A percentile compares a stretch with the other conserved stretches of the same genome.
phyloP scores from a whole-genome alignment of 129 eudicot species.

The Flaveria bidentis region DNA sequence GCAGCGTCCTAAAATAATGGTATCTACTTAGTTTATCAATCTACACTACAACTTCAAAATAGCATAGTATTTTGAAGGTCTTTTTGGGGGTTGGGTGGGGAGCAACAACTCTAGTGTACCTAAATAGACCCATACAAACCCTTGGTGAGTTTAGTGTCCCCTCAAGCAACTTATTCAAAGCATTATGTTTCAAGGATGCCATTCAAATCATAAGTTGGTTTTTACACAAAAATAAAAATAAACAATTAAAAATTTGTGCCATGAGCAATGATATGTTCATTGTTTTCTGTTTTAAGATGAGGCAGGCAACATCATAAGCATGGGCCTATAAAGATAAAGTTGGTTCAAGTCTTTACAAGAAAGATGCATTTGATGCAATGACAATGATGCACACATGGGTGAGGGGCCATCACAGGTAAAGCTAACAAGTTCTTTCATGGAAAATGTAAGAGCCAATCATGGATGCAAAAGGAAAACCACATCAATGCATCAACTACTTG shows the following conservation, averaged over 20 bases:
- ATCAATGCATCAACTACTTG: conserved; percentile 32
- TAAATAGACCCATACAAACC: not conserved
- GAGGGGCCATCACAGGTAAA: conserved; percentile 40
- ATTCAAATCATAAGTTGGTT: conserved; percentile 14
- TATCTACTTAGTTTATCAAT: not conserved
- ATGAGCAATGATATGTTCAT: conserved; percentile 4
- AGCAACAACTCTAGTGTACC: not conserved
- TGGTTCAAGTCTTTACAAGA: conserved; percentile 38
- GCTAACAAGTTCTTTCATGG: conserved; percentile 37
- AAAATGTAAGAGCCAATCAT: conserved; percentile 39
- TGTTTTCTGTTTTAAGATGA: conserved; percentile 22
- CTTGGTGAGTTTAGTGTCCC: conserved; percentile 1
- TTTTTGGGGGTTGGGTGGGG: not conserved
- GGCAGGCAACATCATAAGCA: conserved; percentile 34
- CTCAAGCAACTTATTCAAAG: conserved; percentile 9
- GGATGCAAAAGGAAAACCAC: conserved; percentile 28
- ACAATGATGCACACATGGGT: conserved; percentile 48
- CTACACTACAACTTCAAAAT: not conserved
- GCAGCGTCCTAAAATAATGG: not conserved
- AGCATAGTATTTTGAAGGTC: not conserved
- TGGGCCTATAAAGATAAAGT: conserved; percentile 39
- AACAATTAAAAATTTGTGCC: not conserved
- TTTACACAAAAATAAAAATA: conserved; percentile 4
- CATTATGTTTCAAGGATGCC: conserved; percentile 15
- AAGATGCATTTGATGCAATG: conserved; percentile 37